phyloP scores from a whole-genome alignment of 768 basidiomycete species.

The Tremella fuciformis region DNA sequence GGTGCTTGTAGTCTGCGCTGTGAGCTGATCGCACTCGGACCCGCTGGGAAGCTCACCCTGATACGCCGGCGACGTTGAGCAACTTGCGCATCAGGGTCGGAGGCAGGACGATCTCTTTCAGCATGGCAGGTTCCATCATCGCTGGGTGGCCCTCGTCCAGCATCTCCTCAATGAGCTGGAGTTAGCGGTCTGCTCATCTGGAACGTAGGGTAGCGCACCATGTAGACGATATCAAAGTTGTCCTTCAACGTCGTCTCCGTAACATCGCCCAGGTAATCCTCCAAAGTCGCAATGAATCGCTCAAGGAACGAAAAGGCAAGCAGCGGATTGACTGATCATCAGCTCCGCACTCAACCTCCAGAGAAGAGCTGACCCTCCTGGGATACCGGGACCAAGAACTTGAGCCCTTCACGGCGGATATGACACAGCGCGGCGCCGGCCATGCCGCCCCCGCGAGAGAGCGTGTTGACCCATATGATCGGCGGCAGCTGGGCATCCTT shows the following conservation, averaged over 20 bases:
- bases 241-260: constrained; percentile 76
- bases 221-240: constrained; percentile 93
- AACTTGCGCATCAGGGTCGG: constrained; percentile 79
- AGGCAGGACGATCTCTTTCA: constrained; percentile 89
- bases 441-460: constrained; percentile 34
- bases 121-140: constrained; percentile 82
- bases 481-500: constrained; percentile 39
- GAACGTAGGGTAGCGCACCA: constrained; percentile 57
- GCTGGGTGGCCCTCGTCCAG: constrained; percentile 86
- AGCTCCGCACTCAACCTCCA: not conserved
- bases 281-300: constrained; percentile 75
- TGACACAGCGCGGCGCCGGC: constrained; percentile 68
- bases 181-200: not conserved
- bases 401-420: constrained; percentile 69
- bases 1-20: constrained; percentile 40
- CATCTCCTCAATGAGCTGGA: constrained; percentile 88
- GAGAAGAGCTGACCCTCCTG: constrained; percentile 61
- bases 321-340: constrained; percentile 70
- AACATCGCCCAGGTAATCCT: constrained; percentile 83
- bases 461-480: constrained; percentile 45
- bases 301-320: constrained; percentile 85
- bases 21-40: not conserved
- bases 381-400: constrained; percentile 74
- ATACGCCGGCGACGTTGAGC: constrained; percentile 59
- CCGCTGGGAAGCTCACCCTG: constrained; percentile 49